Conservation (phyloP, 169 alveolate species). For the Eimeria acervulina region DNA sequence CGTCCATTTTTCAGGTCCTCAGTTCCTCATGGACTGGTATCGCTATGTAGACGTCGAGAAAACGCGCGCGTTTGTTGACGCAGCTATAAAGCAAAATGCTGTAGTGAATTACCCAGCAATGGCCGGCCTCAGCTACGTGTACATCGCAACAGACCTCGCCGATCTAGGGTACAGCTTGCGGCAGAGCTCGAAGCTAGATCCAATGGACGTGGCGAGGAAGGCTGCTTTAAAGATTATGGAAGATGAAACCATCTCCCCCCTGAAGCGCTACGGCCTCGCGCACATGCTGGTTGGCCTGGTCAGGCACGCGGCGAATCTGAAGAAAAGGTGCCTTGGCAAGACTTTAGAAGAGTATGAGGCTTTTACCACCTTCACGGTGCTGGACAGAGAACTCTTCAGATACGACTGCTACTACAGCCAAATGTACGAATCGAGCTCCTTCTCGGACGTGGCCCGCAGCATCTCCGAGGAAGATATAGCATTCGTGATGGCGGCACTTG, state of each 20-base stretch:
- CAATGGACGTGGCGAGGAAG: neutral
- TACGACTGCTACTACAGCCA: constrained; percentile 61
- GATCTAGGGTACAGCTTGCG: constrained; percentile 39
- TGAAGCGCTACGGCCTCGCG: constrained; percentile 44
- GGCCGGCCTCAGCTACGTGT: constrained; percentile 31
- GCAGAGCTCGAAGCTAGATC: constrained; percentile 17
- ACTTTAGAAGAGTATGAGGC: constrained; percentile 31
- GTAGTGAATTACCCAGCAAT: neutral
- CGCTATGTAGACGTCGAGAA: neutral
- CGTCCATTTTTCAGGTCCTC: constrained; percentile 19
- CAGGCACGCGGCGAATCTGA: neutral
- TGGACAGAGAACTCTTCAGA: constrained; percentile 22
- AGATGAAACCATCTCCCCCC: neutral
- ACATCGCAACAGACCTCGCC: constrained; percentile 43
- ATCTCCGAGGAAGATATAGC: neutral
- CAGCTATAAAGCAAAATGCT: neutral
- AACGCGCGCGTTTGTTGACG: neutral
- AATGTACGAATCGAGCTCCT: constrained; percentile 16
- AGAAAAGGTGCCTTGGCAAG: neutral
- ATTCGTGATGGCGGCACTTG: constrained; percentile 30
- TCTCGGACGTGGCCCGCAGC: constrained; percentile 37
- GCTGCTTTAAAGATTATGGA: constrained; percentile 28
- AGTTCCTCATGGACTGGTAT: constrained; percentile 51
- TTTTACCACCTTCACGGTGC: constrained; percentile 6
- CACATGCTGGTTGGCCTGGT: constrained; percentile 31